A percentile compares a stretch with the other conserved stretches of the same genome.
Conservation (phyloP, 768 basidiomycete genomes). For the Russula sp. region DNA sequence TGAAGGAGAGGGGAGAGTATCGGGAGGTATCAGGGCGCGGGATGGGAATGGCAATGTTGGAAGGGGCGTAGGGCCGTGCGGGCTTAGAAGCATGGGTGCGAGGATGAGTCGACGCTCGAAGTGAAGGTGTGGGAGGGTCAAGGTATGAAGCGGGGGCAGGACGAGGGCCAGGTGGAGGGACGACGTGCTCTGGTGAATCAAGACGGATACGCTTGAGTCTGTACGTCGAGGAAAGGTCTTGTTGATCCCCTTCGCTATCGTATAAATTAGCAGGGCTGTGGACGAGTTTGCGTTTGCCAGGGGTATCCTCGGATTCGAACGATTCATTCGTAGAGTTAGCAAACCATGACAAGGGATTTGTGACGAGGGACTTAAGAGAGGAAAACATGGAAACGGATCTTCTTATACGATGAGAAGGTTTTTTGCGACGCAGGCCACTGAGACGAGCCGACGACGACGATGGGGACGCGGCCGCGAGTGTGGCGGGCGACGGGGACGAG, state of each 20-base stretch:
- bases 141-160: constrained; percentile 8
- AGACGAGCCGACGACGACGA: constrained; percentile 21
- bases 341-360: constrained; percentile 31
- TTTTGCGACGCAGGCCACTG: constrained; percentile 17
- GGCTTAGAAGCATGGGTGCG: constrained; percentile 8
- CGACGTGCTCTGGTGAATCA: constrained; percentile 9
- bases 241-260: constrained; percentile 20
- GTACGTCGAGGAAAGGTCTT: constrained; percentile 1
- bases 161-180: not conserved
- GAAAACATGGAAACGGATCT: constrained; percentile 29
- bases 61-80: constrained; percentile 12
- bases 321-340: constrained; percentile 18
- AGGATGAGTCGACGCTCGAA: constrained; percentile 3
- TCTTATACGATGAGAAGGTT: constrained; percentile 17
- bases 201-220: constrained; percentile 28
- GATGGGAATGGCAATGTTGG: constrained; percentile 15
- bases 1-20: constrained; percentile 6
- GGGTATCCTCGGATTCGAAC: constrained; percentile 26
- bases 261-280: not conserved
- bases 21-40: constrained; percentile 19
- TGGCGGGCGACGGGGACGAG: constrained; percentile 21
- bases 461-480: constrained; percentile 26
- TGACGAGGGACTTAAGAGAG: constrained; percentile 30
- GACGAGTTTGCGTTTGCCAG: constrained; percentile 30
- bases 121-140: constrained; percentile 19